Evolutionary conservation across 352 stramenopile species (phyloP), one percentile per base, ranked within the genome.

Genomic region (Globisporangium spinosum): DNA sequence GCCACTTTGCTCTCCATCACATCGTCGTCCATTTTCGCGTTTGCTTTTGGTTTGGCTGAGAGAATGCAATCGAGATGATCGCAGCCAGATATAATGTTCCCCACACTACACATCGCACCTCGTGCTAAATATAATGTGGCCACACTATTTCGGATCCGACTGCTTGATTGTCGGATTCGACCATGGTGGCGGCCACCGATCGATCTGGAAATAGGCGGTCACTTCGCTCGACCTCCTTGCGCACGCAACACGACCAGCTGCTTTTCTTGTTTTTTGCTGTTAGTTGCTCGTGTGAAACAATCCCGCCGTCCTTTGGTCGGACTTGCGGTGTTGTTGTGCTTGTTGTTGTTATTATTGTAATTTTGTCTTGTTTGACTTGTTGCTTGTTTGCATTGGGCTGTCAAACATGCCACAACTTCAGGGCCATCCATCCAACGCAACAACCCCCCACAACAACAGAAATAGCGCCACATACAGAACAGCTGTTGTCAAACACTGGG

Each of bases 1-100:
- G 58, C 17, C 23, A 8, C 17, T 51, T 63, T 51, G 47, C 54
- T 56, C 27, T 60, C 38, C 45, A 64, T 65, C 25, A 2, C 25
- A 4, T 54, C 38, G 8, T 54, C 38, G 17, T 57, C 38, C 35
- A 51, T 60, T 60, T 53, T 58, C 17, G 27, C n/a, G 23, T 27
- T 64, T 55, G 43, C 8, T 9, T 38, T 59, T 34, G 6, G 10
- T 27, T 20, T 58, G 35, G 23, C 9, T 10, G 12, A 6, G 35
- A 45, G 38, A 45, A 45, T 0, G 10, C 38, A 45, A 20, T 17
- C 38, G 4, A 45, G 12, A 45, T 8, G 53, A 38, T 15, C 1
- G 20, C 23, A 22, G 2, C 12, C 7, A 12, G 25, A 27, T 38
- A 25, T 60, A 60, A 60, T 23, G 55, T 60, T 9, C 2, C 2